Evolutionary conservation across 1,284 basidiomycete species (phyloP).

Genomic region (Cutaneotrichosporon spelunceum): DNA sequence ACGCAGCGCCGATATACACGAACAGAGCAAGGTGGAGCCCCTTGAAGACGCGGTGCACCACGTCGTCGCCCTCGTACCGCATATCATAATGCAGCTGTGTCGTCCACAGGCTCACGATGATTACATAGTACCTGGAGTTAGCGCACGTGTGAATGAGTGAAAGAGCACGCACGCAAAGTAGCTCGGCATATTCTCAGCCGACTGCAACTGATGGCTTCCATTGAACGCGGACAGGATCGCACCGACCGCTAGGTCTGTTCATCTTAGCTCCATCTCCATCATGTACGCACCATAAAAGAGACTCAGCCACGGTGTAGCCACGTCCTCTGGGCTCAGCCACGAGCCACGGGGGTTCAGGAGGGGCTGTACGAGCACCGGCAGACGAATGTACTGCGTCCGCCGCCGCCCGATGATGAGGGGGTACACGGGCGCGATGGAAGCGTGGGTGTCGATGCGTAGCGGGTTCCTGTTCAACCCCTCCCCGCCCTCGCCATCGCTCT

Average conservation of each 20-base stretch:
- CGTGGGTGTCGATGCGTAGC: not conserved
- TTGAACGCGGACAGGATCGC: slow-evolving; percentile 3
- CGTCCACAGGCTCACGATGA: slow-evolving; percentile 26
- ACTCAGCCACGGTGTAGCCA: not conserved
- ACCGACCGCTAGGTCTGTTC: not conserved
- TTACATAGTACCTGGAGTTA: not conserved
- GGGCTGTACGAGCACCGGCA: not conserved
- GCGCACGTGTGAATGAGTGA: not conserved
- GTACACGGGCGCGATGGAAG: not conserved
- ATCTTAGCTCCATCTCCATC: not conserved
- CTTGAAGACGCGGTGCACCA: slow-evolving; percentile 33
- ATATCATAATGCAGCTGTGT: slow-evolving; percentile 38
- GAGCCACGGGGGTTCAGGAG: not conserved
- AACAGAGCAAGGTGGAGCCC: slow-evolving; percentile 32
- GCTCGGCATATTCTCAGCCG: not conserved
- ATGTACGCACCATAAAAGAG: slow-evolving; percentile 2
- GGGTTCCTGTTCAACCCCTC: too few species aligned
- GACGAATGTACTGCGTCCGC: not conserved
- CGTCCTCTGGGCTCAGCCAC: not conserved
- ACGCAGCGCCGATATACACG: slow-evolving; percentile 37
- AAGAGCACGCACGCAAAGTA: not conserved
- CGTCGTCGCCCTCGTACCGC: slow-evolving; percentile 35
- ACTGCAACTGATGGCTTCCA: not conserved
- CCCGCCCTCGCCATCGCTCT: too few species aligned
- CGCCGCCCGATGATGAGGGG: not conserved